A percentile compares a stretch with the other conserved stretches of the same genome.
Conservation (phyloP, 495 filamentous ascomycete genomes). For the Penicillium manginii region DNA sequence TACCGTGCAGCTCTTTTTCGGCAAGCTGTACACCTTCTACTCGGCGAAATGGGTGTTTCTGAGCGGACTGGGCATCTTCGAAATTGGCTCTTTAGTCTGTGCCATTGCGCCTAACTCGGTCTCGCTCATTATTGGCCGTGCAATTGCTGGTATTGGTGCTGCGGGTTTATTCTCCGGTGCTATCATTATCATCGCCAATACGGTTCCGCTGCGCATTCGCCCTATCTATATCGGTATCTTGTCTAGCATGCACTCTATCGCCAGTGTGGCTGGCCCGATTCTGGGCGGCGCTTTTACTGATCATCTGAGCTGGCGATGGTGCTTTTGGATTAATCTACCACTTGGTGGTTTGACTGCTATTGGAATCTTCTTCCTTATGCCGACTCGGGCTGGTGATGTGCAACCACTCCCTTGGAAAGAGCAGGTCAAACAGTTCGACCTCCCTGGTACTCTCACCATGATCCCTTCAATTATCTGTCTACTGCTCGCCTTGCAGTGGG, state of each 20-base stretch:
- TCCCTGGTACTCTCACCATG: constrained; percentile 31
- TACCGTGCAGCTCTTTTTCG: constrained; percentile 74
- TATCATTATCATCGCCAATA: constrained; percentile 76
- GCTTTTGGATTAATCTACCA: constrained; percentile 77
- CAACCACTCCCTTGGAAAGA: constrained; percentile 14
- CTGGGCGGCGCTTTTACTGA: constrained; percentile 60
- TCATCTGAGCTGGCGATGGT: constrained; percentile 75
- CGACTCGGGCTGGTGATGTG: constrained; percentile 8
- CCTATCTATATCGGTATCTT: constrained; percentile 69
- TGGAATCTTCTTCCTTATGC: constrained; percentile 49
- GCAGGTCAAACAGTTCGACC: constrained; percentile 34
- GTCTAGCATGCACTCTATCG: constrained; percentile 71
- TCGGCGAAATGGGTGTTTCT: constrained; percentile 75
- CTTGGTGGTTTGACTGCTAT: constrained; percentile 61
- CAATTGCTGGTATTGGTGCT: constrained; percentile 69
- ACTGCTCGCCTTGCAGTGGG: constrained; percentile 47
- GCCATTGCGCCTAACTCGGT: constrained; percentile 65
- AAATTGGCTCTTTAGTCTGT: constrained; percentile 70
- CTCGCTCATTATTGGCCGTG: constrained; percentile 72
- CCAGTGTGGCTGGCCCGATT: constrained; percentile 67
- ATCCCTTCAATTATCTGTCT: constrained; percentile 38
- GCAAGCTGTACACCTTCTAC: constrained; percentile 81
- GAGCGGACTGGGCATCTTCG: constrained; percentile 70
- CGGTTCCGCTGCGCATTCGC: constrained; percentile 66
- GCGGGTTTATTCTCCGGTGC: constrained; percentile 72